phyloP scores from a whole-genome alignment of 306 rosid species.

The Potentilla sterilis region DNA sequence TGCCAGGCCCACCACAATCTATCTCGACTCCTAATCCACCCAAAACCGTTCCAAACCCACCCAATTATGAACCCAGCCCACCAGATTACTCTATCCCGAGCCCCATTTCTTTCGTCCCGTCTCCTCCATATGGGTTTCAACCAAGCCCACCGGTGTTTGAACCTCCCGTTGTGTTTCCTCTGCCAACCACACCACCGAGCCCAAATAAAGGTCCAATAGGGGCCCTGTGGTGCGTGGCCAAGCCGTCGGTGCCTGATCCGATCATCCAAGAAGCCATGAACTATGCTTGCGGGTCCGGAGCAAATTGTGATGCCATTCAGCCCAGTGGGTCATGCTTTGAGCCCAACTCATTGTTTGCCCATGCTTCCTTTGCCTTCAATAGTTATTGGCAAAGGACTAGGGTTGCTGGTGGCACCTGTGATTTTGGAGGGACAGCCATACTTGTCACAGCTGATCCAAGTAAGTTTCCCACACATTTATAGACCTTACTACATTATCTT shows the following conservation, averaged over 20 bases:
- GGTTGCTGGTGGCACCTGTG: slow-evolving; percentile 72
- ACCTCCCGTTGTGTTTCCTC: slow-evolving; percentile 82
- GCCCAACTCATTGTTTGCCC: slow-evolving; percentile 63
- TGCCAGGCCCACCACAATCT: slow-evolving; percentile 41
- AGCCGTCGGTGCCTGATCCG: slow-evolving; percentile 95
- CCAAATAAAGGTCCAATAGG: slow-evolving; percentile 34
- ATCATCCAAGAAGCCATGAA: slow-evolving; percentile 90
- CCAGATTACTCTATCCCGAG: slow-evolving; percentile 19
- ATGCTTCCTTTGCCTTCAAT: slow-evolving; percentile 90
- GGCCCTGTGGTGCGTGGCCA: slow-evolving; percentile 89
- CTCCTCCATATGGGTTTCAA: slow-evolving; percentile 57
- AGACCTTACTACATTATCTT: background rate
- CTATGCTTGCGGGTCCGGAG: slow-evolving; percentile 90
- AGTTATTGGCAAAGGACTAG: slow-evolving; percentile 82
- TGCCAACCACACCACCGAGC: slow-evolving; percentile 69
- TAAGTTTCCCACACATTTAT: slow-evolving; percentile 17
- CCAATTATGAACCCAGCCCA: slow-evolving; percentile 24
- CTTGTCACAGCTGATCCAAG: slow-evolving; percentile 86
- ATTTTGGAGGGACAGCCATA: slow-evolving; percentile 86
- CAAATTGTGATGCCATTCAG: slow-evolving; percentile 62
- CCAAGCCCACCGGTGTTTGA: slow-evolving; percentile 67
- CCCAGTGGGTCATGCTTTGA: slow-evolving; percentile 72
- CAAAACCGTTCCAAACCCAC: slow-evolving; percentile 38
- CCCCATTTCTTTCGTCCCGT: slow-evolving; percentile 39
- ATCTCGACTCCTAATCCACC: slow-evolving; percentile 35